Conservation (phyloP, 495 filamentous ascomycete species). For the Penicillium cinerascens region DNA sequence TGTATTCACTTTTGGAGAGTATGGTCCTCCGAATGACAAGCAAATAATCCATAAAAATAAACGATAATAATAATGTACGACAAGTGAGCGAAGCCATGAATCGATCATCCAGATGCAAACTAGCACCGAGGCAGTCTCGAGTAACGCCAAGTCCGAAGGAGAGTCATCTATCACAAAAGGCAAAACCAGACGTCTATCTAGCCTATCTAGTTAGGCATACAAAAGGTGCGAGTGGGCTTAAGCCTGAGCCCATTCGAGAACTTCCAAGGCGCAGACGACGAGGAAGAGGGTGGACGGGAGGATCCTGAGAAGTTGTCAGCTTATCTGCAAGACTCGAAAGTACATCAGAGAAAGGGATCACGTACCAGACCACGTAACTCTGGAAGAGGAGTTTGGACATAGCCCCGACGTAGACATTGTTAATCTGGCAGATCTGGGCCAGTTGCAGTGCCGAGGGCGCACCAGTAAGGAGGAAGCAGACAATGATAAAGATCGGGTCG, state of each 20-base stretch:
- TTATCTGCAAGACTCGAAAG: background rate
- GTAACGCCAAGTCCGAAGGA: background rate
- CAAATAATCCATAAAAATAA: background rate
- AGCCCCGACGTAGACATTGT: slow-evolving; percentile 87
- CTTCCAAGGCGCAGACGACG: slow-evolving; percentile 88
- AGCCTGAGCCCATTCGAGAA: slow-evolving; percentile 80
- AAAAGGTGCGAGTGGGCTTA: slow-evolving; percentile 19
- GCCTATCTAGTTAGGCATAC: background rate
- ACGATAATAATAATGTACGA: background rate
- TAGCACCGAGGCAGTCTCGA: background rate
- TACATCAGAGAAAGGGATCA: slow-evolving; percentile 5
- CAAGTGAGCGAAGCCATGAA: background rate
- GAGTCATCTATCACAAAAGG: background rate
- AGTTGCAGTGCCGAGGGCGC: slow-evolving; percentile 92
- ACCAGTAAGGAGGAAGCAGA: slow-evolving; percentile 92
- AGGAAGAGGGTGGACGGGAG: slow-evolving; percentile 87
- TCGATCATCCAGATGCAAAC: background rate
- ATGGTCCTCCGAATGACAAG: background rate
- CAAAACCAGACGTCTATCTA: no score
- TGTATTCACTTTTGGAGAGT: background rate
- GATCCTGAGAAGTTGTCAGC: slow-evolving; percentile 60
- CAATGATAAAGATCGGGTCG: slow-evolving; percentile 96
- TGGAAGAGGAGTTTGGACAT: slow-evolving; percentile 94
- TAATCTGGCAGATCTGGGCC: slow-evolving; percentile 98
- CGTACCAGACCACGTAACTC: slow-evolving; percentile 94